Base-by-base conservation (phyloP, 306 rosid species). In the Oemleria cerasiformis region DNA sequence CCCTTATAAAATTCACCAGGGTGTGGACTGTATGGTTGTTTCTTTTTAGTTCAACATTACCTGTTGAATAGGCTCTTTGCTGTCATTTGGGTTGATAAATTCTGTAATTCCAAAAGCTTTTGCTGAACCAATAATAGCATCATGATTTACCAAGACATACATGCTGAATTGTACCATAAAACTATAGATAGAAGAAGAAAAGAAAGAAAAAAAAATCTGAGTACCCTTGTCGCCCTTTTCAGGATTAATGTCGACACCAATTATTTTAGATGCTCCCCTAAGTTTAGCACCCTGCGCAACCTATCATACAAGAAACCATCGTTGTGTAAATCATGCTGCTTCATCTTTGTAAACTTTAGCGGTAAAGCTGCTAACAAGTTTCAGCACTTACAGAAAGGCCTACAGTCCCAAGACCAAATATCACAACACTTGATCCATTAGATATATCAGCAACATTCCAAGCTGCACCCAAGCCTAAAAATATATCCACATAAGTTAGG, bases 331-430 rank as follows among this genome's bases (percentile, higher is more conserved):
- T 60, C 30, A 49, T 56, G 47, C 54, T 61, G 44, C 77, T 68
- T 63, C 66, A 23, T 58, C 23, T 70, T 40, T 66, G 59, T 64
- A 58, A 56, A 62, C 71, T 68, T 68, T 23, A 69, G 47, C 63
- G 67, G 42, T 16, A 47, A 75, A 61, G 40, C 12, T 51, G 13
- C 64, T 56, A 54, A 48, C 17, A 49, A 72, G 72, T 69, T 60
- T 45, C 9, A 60, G 72, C 41, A 81, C 98, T 86, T 79, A 94
- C 97, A 70, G 98, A 91, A 65, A 94, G 97, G 81, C 96, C 98
- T 69, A 94, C 92, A 40, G 98, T 91, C 82, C 98, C 98, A 50
- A 94, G 97, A 77, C 98, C 98, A 80, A 87, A 94, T 79, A 94
- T 87, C 73, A 85, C 98, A 75, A 94, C 98, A 23, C 90, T 86